These are phyloP conservation scores for Trichaptum fuscoviolaceum DNA, from an alignment of 768 basidiomycete species.

Conservation along the genomic window DNA sequence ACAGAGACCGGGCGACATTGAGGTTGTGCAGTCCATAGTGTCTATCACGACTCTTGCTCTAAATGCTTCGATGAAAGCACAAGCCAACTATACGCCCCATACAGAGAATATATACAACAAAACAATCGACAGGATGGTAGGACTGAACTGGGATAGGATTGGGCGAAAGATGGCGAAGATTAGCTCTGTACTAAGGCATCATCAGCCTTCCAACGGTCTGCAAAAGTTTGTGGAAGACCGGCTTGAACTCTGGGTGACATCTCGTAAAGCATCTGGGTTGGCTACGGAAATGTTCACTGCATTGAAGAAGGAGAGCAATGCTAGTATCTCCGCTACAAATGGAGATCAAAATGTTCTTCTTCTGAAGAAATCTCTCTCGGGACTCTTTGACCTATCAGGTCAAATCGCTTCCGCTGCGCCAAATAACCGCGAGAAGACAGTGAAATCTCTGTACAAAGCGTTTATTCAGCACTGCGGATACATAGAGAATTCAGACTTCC, in stretches of 20 bases:
- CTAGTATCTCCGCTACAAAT: neutral
- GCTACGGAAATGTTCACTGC: neutral
- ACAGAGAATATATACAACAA: neutral
- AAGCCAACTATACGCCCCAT: neutral
- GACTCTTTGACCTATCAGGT: neutral
- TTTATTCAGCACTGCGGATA: neutral
- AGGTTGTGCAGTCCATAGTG: neutral
- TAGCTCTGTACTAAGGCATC: neutral
- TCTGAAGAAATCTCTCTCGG: neutral
- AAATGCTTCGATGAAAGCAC: neutral
- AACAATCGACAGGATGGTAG: neutral
- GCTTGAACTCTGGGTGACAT: neutral
- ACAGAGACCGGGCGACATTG: neutral
- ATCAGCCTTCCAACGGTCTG: neutral
- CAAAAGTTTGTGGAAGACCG: neutral
- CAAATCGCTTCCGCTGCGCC: no score
- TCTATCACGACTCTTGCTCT: neutral
- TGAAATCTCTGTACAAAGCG: neutral
- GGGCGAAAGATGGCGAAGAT: neutral
- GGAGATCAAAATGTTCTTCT: neutral
- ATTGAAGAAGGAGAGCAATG: neutral
- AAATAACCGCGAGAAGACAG: neutral
- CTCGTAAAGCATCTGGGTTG: neutral
- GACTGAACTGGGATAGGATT: neutral
- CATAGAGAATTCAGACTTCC: neutral